Percentiles rank a stretch among this genome's conserved stretches.
Conservation (phyloP, 1,284 basidiomycete genomes). For the Peniophora sp. region DNA sequence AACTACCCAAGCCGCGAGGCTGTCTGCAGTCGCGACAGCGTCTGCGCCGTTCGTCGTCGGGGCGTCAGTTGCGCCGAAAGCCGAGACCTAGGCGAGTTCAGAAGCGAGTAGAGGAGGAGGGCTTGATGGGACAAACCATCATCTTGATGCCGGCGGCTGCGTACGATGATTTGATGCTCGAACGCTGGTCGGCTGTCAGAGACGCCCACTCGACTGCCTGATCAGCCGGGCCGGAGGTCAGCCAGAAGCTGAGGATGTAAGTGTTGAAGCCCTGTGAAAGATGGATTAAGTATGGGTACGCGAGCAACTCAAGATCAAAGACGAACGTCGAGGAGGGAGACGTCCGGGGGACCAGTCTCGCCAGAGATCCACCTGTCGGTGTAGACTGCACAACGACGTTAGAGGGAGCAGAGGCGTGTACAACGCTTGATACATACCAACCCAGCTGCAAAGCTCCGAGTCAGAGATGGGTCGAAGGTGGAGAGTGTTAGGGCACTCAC, state of each 20-base stretch:
- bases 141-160: slow-evolving; percentile 48
- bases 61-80: slow-evolving; percentile 32
- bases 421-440: too few species aligned
- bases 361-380: slow-evolving; percentile 34
- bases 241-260: slow-evolving; percentile 37
- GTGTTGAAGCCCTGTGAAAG: not conserved
- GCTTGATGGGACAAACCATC: slow-evolving; percentile 24
- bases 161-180: slow-evolving; percentile 39
- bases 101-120: too few species aligned
- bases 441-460: too few species aligned
- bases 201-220: slow-evolving; percentile 34
- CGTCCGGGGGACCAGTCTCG: slow-evolving; percentile 32
- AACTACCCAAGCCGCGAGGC: slow-evolving; percentile 35
- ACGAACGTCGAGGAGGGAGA: slow-evolving; percentile 24
- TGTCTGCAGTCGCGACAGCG: slow-evolving; percentile 37
- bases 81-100: slow-evolving; percentile 20
- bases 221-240: slow-evolving; percentile 41
- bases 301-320: slow-evolving; percentile 1
- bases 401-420: too few species aligned
- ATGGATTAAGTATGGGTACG: not conserved
- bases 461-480: too few species aligned
- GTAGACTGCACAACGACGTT: not conserved
- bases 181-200: slow-evolving; percentile 33
- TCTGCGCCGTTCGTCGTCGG: slow-evolving; percentile 39
- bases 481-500: too few species aligned